phyloP scores from a whole-genome alignment of 495 filamentous ascomycete genomes.

The Lasiosphaeris hirsuta region DNA sequence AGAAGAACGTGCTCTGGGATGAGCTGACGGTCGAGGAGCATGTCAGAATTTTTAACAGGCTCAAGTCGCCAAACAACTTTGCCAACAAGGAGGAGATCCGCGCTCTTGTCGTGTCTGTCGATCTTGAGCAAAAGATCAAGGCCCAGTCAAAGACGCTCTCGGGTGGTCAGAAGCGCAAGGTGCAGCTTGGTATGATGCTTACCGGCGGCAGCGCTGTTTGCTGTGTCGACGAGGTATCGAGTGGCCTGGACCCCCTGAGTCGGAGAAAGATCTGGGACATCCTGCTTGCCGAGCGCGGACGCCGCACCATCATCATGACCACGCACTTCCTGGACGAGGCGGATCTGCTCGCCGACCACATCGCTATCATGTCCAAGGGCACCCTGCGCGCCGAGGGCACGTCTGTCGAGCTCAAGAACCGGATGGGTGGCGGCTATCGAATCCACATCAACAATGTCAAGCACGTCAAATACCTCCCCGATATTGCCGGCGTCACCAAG shows the following conservation, averaged over 20 bases:
- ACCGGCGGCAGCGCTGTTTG: slow-evolving; percentile 80
- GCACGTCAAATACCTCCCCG: slow-evolving; percentile 42
- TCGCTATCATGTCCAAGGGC: slow-evolving; percentile 73
- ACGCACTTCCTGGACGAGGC: slow-evolving; percentile 84
- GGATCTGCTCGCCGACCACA: slow-evolving; percentile 71
- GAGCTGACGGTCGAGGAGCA: slow-evolving; percentile 79
- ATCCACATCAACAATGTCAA: slow-evolving; percentile 62
- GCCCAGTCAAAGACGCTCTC: slow-evolving; percentile 68
- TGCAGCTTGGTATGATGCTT: slow-evolving; percentile 93
- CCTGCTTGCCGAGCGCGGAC: slow-evolving; percentile 71
- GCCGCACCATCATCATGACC: slow-evolving; percentile 75
- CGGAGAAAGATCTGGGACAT: slow-evolving; percentile 89
- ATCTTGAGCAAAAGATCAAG: slow-evolving; percentile 65
- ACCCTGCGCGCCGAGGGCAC: slow-evolving; percentile 66
- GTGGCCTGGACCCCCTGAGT: slow-evolving; percentile 76
- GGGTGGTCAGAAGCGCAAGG: slow-evolving; percentile 83
- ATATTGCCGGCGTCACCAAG: slow-evolving; percentile 52
- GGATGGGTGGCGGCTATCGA: slow-evolving; percentile 70
- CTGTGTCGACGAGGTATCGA: slow-evolving; percentile 84
- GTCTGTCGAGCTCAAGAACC: slow-evolving; percentile 71
- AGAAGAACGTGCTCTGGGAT: slow-evolving; percentile 89
- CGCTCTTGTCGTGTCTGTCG: slow-evolving; percentile 61
- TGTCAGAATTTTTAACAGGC: slow-evolving; percentile 68
- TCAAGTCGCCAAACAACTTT: slow-evolving; percentile 58
- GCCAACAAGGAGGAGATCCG: slow-evolving; percentile 54